phyloP scores from a whole-genome alignment of 2,329 filamentous ascomycete genomes.

The Hymenoscyphus scutula region DNA sequence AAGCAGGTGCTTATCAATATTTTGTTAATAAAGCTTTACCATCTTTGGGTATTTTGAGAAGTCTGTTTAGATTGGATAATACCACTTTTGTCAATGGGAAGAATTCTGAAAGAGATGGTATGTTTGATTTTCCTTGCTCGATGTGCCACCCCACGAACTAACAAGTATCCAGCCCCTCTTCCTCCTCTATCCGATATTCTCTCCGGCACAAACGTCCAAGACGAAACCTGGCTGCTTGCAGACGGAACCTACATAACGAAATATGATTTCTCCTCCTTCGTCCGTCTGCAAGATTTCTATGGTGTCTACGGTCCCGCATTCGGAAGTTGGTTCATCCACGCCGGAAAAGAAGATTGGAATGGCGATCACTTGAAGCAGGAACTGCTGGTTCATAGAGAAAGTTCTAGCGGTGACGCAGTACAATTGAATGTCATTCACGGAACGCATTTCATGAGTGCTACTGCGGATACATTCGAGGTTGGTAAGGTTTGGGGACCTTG shows the following conservation, averaged over 20 bases:
- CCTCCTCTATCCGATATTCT: constrained; percentile 45
- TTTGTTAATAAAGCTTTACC: constrained; percentile 51
- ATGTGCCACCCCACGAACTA: not conserved
- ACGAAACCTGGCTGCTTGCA: constrained; percentile 50
- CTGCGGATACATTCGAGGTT: constrained; percentile 39
- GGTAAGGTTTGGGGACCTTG: constrained; percentile 46
- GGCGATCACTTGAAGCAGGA: constrained; percentile 53
- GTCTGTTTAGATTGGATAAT: constrained; percentile 50
- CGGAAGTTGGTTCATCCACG: constrained; percentile 51
- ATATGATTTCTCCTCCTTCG: constrained; percentile 42
- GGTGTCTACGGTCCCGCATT: constrained; percentile 50
- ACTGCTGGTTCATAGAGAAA: constrained; percentile 51
- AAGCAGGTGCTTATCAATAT: constrained; percentile 54
- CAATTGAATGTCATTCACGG: constrained; percentile 55
- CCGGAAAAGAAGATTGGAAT: constrained; percentile 52
- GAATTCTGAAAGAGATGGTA: constrained; percentile 46
- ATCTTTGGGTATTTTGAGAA: constrained; percentile 48
- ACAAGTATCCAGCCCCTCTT: constrained; percentile 26
- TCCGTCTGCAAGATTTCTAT: constrained; percentile 44
- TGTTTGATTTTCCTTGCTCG: constrained; percentile 7
- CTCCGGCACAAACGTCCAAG: constrained; percentile 48
- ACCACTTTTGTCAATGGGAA: constrained; percentile 46
- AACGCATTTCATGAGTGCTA: constrained; percentile 44
- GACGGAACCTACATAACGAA: constrained; percentile 47
- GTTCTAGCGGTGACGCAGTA: constrained; percentile 48